Percentiles rank a stretch among this genome's conserved stretches.
phyloP scores from a whole-genome alignment of 163 green algal species.

The Dunaliella salina region DNA sequence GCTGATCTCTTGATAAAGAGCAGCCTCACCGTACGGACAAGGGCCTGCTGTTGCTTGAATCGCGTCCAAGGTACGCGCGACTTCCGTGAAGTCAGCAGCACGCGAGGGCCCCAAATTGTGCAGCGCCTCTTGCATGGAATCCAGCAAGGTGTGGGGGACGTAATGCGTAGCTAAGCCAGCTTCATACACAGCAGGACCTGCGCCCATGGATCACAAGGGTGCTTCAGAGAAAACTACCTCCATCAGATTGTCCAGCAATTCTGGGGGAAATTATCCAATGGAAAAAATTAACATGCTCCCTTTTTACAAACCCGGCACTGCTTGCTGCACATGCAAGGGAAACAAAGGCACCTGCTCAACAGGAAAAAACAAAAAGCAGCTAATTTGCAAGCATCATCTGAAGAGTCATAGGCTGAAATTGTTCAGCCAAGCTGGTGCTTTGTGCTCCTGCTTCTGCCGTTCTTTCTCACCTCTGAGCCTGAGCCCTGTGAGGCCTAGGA shows the following conservation, averaged over 20 bases:
- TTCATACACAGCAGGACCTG: slow-evolving; percentile 59
- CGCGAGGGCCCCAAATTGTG: slow-evolving; percentile 31
- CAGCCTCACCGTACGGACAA: slow-evolving; percentile 7
- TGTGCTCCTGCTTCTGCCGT: neutral
- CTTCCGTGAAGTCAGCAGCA: slow-evolving; percentile 13
- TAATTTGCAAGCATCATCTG: too few species aligned
- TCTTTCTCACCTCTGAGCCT: slow-evolving; percentile 64
- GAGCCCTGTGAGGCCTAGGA: slow-evolving; percentile 82
- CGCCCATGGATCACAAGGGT: too few species aligned
- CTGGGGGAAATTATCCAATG: too few species aligned
- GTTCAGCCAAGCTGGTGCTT: neutral
- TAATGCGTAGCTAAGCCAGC: slow-evolving; percentile 86
- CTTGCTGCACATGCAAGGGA: too few species aligned
- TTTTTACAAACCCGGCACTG: too few species aligned
- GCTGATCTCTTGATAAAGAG: neutral
- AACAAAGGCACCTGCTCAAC: too few species aligned
- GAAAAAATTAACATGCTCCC: too few species aligned
- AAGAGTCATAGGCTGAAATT: too few species aligned
- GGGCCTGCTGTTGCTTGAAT: slow-evolving; percentile 18
- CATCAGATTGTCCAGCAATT: too few species aligned
- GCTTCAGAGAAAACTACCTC: too few species aligned
- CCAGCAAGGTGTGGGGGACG: slow-evolving; percentile 59
- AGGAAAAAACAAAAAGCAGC: too few species aligned
- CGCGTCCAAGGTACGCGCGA: slow-evolving; percentile 21
- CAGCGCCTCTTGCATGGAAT: slow-evolving; percentile 46